phyloP scores from a whole-genome alignment of 352 stramenopile species.

The Peronospora belbahrii region DNA sequence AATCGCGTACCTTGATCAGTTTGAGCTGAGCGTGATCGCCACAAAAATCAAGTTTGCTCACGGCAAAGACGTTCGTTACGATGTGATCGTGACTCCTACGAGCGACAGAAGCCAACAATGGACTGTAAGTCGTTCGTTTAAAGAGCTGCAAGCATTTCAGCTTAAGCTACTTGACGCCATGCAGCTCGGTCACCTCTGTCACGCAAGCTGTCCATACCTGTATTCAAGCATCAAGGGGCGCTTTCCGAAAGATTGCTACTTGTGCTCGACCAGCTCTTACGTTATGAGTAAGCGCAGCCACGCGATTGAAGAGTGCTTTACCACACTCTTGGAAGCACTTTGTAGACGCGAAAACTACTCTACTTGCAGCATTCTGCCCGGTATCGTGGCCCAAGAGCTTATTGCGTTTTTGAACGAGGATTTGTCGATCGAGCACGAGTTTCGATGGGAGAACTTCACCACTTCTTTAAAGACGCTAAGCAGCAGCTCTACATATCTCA shows the following conservation, averaged over 20 bases:
- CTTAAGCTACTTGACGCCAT: slow-evolving; percentile 26
- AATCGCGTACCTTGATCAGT: slow-evolving; percentile 27
- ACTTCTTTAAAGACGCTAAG: slow-evolving; percentile 35
- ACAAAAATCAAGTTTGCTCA: slow-evolving; percentile 12
- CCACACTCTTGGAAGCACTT: slow-evolving; percentile 32
- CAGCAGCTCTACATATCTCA: slow-evolving; percentile 24
- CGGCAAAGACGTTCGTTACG: slow-evolving; percentile 39
- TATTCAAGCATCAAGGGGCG: slow-evolving; percentile 58
- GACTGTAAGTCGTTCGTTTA: slow-evolving; percentile 36
- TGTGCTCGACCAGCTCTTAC: slow-evolving; percentile 34
- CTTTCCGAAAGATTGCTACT: slow-evolving; percentile 50
- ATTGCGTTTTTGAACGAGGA: slow-evolving; percentile 60
- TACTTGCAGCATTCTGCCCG: slow-evolving; percentile 38
- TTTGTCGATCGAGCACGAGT: slow-evolving; percentile 51
- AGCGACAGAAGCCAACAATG: slow-evolving; percentile 28
- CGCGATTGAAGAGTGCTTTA: slow-evolving; percentile 30
- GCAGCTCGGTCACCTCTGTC: slow-evolving; percentile 48
- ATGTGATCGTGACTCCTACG: slow-evolving; percentile 34
- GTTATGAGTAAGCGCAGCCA: slow-evolving; percentile 27
- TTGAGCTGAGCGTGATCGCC: slow-evolving; percentile 23
- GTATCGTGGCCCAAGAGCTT: slow-evolving; percentile 41
- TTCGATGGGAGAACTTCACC: slow-evolving; percentile 42
- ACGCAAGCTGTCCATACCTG: slow-evolving; percentile 43
- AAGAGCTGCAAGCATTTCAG: slow-evolving; percentile 41
- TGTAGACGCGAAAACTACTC: slow-evolving; percentile 32